phyloP scores from a whole-genome alignment of 768 basidiomycete species.

The Lactarius vividus region DNA sequence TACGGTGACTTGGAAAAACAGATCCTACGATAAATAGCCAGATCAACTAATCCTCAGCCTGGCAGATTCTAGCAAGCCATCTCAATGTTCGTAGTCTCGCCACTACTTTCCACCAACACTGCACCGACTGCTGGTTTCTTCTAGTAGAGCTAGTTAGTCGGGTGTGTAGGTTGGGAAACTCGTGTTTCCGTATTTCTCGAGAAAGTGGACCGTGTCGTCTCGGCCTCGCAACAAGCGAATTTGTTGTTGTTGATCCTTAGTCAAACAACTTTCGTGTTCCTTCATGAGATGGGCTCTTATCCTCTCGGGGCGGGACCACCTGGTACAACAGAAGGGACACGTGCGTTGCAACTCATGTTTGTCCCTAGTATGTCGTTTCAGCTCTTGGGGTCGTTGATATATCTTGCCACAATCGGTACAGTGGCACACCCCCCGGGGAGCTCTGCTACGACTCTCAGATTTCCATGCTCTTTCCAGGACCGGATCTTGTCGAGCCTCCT shows the following conservation, averaged over 20 bases:
- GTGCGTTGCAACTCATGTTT: background rate
- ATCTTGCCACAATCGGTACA: background rate
- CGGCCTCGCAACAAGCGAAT: background rate
- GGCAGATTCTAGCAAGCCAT: background rate
- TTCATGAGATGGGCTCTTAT: conserved; percentile 5
- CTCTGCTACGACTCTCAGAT: background rate
- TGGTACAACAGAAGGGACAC: conserved; percentile 1
- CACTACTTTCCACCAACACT: background rate
- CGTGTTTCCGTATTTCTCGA: background rate
- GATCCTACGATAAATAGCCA: background rate
- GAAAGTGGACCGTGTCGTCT: background rate
- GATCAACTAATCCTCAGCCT: background rate
- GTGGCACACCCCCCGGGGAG: background rate
- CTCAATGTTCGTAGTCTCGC: background rate
- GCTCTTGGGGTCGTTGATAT: conserved; percentile 3
- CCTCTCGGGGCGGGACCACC: conserved; percentile 12
- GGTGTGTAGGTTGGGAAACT: background rate
- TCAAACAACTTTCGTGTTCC: background rate
- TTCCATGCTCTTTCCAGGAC: no score
- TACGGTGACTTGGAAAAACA: background rate
- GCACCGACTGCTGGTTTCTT: no score
- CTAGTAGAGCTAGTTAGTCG: background rate
- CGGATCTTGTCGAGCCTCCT: background rate
- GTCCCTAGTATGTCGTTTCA: background rate
- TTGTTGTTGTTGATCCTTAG: background rate